A percentile compares a stretch with the other conserved stretches of the same genome.
These are phyloP conservation scores for Galeopsis tetrahit DNA, from an alignment of 257 asterid genomes.

Conservation along the genomic window DNA sequence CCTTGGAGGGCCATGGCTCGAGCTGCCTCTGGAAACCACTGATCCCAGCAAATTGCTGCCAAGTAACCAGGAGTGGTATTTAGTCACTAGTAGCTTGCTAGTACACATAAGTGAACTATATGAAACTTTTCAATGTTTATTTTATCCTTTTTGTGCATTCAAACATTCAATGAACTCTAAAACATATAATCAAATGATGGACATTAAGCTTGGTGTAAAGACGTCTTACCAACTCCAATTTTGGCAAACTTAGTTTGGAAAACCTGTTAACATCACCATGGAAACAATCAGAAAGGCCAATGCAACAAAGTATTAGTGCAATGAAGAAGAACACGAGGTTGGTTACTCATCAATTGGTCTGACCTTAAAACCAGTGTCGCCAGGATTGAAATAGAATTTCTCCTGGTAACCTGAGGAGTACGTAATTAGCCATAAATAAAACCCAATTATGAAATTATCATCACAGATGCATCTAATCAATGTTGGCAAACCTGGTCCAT, in stretches of 20 bases:
- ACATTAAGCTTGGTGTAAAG: slow-evolving; percentile 9
- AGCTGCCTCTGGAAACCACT: slow-evolving; percentile 99
- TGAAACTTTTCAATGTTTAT: background rate
- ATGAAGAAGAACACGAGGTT: slow-evolving; percentile 20
- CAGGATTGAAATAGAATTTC: slow-evolving; percentile 95
- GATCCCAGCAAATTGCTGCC: slow-evolving; percentile 98
- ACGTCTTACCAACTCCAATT: slow-evolving; percentile 85
- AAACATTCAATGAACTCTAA: slow-evolving; percentile 20
- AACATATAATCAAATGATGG: slow-evolving; percentile 5
- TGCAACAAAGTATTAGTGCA: slow-evolving; percentile 11
- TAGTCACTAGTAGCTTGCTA: slow-evolving; percentile 11
- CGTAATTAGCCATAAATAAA: slow-evolving; percentile 25
- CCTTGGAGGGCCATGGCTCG: slow-evolving; percentile 98
- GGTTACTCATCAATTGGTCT: slow-evolving; percentile 24
- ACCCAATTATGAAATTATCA: slow-evolving; percentile 22
- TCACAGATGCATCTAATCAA: slow-evolving; percentile 25
- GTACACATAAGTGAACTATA: background rate
- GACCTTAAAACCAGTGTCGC: slow-evolving; percentile 98
- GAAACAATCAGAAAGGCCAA: slow-evolving; percentile 32
- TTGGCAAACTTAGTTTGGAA: slow-evolving; percentile 91
- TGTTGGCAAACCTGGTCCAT: slow-evolving; percentile 82
- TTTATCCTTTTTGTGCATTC: slow-evolving; percentile 11
- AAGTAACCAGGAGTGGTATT: slow-evolving; percentile 24
- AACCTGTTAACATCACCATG: slow-evolving; percentile 55
- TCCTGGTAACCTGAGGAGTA: slow-evolving; percentile 87